Evolutionary conservation across 176 grass and related monocot genomes (phyloP), one percentile per base, ranked within the genome.

Genomic region (Thinopyrum elongatum): DNA sequence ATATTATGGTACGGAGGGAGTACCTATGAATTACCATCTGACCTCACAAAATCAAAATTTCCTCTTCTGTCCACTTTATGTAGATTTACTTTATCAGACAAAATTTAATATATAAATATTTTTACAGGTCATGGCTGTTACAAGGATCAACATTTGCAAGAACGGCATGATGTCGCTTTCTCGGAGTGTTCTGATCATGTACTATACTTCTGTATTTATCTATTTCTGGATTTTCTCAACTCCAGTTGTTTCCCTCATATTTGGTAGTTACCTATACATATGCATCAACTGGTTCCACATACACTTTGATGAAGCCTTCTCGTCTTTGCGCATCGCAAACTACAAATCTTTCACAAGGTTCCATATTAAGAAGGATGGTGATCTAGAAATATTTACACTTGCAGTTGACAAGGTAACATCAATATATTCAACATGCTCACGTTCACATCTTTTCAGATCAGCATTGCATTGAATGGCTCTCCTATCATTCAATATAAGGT

Each of bases 251-350:
- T 98, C 96, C 65, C 88, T 98, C n/a, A 87, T 98, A 64, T 94
- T 98, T 71, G 96, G 96, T 61, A 98, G 96, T 80, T 98, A 98
- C 84, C 71, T 98, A 16, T 98, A 98, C 70, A 88, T 94, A 39
- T 95, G 96, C 82, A 91, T 98, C 91, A 98, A 98, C 83, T 98
- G 96, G 96, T 94, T 98, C 68, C 90, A 98, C 46, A 87, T 98
- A 87, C 91, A 98, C 46, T 98, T 98, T 79, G 96, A 98, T 66
- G 96, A 98, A 90, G 96, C 96, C 34, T 98, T 98, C 81, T 98
- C 96, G 19, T 98, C 96, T 7, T 74, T 98, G 16, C 96, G 93
- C 44, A 98, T 98, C 21, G 96, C 96, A 60, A 98, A 98, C 87
- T 98, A 93, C 80, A 98, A 98, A 89, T 90, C 96, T 10, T 92